Evolutionary conservation across 495 filamentous ascomycete genomes (phyloP).

Genomic region (Neurospora tetraspora): DNA sequence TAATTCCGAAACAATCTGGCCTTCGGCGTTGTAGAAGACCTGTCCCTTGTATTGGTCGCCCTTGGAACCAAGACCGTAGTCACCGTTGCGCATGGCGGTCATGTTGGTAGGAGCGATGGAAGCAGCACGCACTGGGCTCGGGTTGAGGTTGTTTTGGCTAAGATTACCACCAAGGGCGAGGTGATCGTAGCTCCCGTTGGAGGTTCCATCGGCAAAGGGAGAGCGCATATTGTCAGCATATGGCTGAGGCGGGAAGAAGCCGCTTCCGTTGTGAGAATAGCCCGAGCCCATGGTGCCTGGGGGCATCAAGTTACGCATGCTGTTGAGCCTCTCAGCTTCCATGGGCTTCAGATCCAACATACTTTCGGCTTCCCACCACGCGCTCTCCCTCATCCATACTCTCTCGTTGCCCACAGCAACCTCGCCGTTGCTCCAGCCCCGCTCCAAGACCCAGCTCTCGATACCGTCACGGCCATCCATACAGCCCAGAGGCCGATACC

Average conservation of each 20-base stretch:
- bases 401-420: slow-evolving; percentile 82
- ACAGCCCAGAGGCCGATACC: slow-evolving; percentile 79
- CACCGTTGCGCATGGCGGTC: slow-evolving; percentile 63
- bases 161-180: slow-evolving; percentile 55
- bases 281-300: slow-evolving; percentile 46
- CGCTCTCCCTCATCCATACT: slow-evolving; percentile 87
- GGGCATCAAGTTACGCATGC: slow-evolving; percentile 40
- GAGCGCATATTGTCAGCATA: not conserved
- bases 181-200: slow-evolving; percentile 61
- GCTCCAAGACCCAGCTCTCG: slow-evolving; percentile 88
- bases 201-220: slow-evolving; percentile 43
- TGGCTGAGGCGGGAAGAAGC: slow-evolving; percentile 58
- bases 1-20: slow-evolving; percentile 41
- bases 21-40: slow-evolving; percentile 57
- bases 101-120: slow-evolving; percentile 65
- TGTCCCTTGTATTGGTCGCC: slow-evolving; percentile 71
- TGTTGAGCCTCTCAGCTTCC: slow-evolving; percentile 27
- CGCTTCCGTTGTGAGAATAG: slow-evolving; percentile 54
- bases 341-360: slow-evolving; percentile 86
- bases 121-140: slow-evolving; percentile 42
- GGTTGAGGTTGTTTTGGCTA: slow-evolving; percentile 43
- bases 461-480: slow-evolving; percentile 86
- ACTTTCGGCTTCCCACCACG: slow-evolving; percentile 97
- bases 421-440: slow-evolving; percentile 97
- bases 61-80: slow-evolving; percentile 79